Conservation (phyloP, 768 basidiomycete genomes). For the Russula emetica region DNA sequence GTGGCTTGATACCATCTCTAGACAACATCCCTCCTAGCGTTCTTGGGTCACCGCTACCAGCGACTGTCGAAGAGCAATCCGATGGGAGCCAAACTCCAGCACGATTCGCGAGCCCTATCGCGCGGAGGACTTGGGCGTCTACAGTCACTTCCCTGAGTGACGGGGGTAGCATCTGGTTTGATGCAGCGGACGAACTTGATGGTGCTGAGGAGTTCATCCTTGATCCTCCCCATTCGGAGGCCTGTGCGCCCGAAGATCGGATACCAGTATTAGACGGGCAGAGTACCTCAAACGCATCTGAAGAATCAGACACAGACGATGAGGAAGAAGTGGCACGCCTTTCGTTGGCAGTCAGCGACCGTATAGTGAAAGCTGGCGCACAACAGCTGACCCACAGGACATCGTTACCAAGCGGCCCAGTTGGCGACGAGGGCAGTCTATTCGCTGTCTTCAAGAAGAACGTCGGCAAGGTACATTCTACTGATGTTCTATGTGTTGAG, state of each 20-base stretch:
- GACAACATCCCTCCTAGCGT: constrained; percentile 31
- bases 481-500: constrained; percentile 12
- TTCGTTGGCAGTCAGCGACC: constrained; percentile 18
- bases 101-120: constrained; percentile 20
- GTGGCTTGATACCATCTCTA: constrained; percentile 35
- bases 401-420: constrained; percentile 53
- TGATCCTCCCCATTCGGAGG: constrained; percentile 30
- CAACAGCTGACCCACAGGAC: constrained; percentile 45
- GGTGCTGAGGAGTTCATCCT: constrained; percentile 70
- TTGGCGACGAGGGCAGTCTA: constrained; percentile 75
- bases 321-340: constrained; percentile 29
- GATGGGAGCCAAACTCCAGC: constrained; percentile 29
- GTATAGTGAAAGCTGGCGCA: background rate
- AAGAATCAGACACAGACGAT: constrained; percentile 51
- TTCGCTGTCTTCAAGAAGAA: constrained; percentile 84
- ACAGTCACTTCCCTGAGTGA: constrained; percentile 32
- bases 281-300: constrained; percentile 45
- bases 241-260: constrained; percentile 33
- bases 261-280: constrained; percentile 39
- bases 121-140: constrained; percentile 29
- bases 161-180: constrained; percentile 62
- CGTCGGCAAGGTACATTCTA: constrained; percentile 65
- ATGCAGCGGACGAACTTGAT: constrained; percentile 58
- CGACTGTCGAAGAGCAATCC: constrained; percentile 48
- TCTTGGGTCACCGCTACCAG: constrained; percentile 39